phyloP scores from a whole-genome alignment of 176 grass and related monocot species.

The Musa troglodytarum region DNA sequence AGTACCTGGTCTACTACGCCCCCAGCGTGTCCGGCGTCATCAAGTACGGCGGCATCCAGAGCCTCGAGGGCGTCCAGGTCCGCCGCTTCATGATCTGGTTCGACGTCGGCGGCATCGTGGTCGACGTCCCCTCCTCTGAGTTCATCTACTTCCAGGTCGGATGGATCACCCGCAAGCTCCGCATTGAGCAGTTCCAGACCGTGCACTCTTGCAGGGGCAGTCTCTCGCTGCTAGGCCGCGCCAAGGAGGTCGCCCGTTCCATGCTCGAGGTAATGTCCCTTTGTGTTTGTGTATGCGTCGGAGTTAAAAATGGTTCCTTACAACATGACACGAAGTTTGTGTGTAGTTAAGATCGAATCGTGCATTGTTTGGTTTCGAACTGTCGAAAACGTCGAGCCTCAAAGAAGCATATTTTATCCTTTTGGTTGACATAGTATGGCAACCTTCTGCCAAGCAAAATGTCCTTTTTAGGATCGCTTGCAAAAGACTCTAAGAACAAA shows the following conservation, averaged over 20 bases:
- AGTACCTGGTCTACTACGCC: constrained; percentile 7
- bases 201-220: constrained; percentile 43
- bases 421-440: no score
- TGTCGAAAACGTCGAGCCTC: no score
- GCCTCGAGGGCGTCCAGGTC: constrained; percentile 1
- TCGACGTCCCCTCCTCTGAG: not conserved
- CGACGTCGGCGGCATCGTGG: not conserved
- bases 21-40: not conserved
- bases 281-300: not conserved
- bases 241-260: constrained; percentile 32
- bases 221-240: constrained; percentile 28
- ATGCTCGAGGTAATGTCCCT: not conserved
- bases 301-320: no score
- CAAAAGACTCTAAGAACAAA: no score
- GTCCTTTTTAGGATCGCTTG: no score
- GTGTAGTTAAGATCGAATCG: no score
- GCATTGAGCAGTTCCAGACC: constrained; percentile 47
- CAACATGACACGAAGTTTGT: no score
- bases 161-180: constrained; percentile 62
- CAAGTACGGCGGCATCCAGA: not conserved
- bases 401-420: no score
- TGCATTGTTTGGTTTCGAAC: no score
- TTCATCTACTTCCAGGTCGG: constrained; percentile 1
- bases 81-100: not conserved
- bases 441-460: no score